Base-by-base conservation (phyloP, 768 basidiomycete genomes). In the Boletus vinaceobasis region DNA sequence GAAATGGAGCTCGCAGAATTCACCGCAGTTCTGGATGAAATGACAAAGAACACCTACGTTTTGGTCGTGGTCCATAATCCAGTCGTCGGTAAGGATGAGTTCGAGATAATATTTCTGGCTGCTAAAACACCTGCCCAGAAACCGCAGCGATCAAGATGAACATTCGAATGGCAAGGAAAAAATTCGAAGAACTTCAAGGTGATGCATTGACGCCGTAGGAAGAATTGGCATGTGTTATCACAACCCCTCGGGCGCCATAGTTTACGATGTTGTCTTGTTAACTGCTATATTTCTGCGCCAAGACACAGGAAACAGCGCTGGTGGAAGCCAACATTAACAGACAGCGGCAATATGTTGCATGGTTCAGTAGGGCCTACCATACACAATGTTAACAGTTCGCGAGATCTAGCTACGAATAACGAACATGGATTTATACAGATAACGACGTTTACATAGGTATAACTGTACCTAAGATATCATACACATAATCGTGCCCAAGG, bases 31-130 rank as follows among this genome's bases (percentile, higher is more conserved):
- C 79, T 98, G 23, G 94, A 97, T 61, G 88, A 92, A 62, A 82
- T 98, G 78, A 97, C 96, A 26, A 80, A 81, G 63, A 97, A 97
- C 69, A 96, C 95, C 1, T 98, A 93, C 63, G 86, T 98, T 46
- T 77, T 98, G 65, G 80, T 97, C 50, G 83, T 98, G 38, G 87
- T 91, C 10, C 90, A 93, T 60, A 86, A 96, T 66, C 90, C 92
- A 0, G 85, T 87, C 71, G 87, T 94, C 67, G 92, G 93, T 93
- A 58, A 58, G 80, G 70, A 15, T 17, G 1, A 13, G 31, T 39
- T 32, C 7, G 48, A 38, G 21, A n/a, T 23, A 21, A 48, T 47
- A 48, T 32, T 43, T 38, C 4, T 48, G 7, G 48, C 29, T 43
- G 21, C 44, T 48, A 23, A 53, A 32, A 10, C n/a, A 10, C 39